These are phyloP conservation scores for Brassica balearica DNA, from an alignment of 441 rosid species.

Conservation along the genomic window DNA sequence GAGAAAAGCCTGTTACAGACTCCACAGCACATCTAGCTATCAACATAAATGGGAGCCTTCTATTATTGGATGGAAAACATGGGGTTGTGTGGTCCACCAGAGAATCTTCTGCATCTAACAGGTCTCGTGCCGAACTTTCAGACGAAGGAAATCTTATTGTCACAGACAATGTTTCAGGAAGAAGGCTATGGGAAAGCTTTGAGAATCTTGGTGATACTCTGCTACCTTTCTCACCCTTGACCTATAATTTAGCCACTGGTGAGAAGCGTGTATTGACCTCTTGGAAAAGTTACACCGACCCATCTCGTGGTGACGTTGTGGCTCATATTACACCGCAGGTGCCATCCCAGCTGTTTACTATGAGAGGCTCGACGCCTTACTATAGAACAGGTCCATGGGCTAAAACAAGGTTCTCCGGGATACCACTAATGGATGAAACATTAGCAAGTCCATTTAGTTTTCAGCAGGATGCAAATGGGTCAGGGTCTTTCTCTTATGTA, in stretches of 20 bases:
- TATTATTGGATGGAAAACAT: not conserved
- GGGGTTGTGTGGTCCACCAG: not conserved
- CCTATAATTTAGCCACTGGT: not conserved
- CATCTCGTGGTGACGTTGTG: not conserved
- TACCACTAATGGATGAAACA: not conserved
- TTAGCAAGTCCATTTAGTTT: not conserved
- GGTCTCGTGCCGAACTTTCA: not conserved
- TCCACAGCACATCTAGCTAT: not conserved
- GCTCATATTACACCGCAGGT: not conserved
- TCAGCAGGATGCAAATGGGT: not conserved
- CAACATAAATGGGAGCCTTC: not conserved
- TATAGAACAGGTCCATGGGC: not conserved
- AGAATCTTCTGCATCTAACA: not conserved
- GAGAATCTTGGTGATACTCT: constrained; percentile 1
- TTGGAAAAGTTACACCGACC: not conserved
- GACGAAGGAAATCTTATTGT: not conserved
- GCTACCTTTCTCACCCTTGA: not conserved
- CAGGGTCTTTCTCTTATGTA: not conserved
- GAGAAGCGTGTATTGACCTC: not conserved
- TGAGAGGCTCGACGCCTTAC: not conserved
- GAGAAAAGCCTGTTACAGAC: not conserved
- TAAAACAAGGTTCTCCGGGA: not conserved
- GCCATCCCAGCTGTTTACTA: not conserved
- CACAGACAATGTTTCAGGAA: not conserved
- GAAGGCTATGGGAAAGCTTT: not conserved